These are phyloP conservation scores for Fagopyrum tataricum DNA, from an alignment of 148 eudicot species.

Conservation along the genomic window DNA sequence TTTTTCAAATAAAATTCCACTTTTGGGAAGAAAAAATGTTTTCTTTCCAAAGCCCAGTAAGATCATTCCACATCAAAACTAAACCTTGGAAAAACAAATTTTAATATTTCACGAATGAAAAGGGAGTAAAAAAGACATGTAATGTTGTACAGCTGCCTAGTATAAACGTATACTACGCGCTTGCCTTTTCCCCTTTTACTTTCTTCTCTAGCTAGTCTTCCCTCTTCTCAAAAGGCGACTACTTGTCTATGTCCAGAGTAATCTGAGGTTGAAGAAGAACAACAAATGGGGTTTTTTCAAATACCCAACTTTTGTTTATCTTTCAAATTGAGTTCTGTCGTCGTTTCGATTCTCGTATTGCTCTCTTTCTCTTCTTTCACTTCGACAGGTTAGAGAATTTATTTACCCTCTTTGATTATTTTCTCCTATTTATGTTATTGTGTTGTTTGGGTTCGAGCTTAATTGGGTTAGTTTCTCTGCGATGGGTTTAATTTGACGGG, in stretches of 20 bases:
- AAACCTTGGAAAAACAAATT: background rate
- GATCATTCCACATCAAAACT: background rate
- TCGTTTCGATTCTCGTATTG: slow-evolving; percentile 11
- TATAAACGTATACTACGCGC: slow-evolving; percentile 9
- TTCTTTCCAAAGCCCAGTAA: background rate
- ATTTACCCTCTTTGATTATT: background rate
- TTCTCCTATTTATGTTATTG: background rate
- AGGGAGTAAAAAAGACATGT: background rate
- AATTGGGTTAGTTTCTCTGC: background rate
- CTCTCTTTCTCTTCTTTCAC: slow-evolving; percentile 34
- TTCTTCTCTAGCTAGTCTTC: background rate
- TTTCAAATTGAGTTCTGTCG: background rate
- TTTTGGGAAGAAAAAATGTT: background rate
- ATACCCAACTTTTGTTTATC: background rate
- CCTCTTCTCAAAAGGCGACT: background rate
- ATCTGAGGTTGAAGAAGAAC: background rate
- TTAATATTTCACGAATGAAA: background rate
- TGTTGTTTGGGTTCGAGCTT: background rate
- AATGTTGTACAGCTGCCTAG: background rate
- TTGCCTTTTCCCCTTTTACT: slow-evolving; percentile 7
- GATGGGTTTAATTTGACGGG: slow-evolving; percentile 7
- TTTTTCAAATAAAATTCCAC: background rate
- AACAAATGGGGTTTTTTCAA: background rate
- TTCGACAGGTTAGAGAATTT: slow-evolving; percentile 18
- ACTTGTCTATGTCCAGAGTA: background rate